Conservation (phyloP, 2,329 filamentous ascomycete species). For the Paraconiothyrium sp. region DNA sequence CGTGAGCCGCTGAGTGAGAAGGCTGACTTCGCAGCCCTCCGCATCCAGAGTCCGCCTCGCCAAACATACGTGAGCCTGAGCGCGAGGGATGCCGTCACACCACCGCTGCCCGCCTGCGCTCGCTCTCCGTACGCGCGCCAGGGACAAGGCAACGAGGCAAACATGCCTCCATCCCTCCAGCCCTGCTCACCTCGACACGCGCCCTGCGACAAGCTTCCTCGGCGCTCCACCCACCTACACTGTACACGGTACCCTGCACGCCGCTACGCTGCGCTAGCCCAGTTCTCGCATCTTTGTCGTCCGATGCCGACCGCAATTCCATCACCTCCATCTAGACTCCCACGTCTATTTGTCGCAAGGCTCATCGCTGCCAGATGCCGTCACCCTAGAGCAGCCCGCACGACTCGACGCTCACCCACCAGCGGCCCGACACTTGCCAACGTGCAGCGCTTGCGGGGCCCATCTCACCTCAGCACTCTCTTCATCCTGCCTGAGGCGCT, state of each 20-base stretch:
- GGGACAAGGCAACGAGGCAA: conserved; percentile 17
- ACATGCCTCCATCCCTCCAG: neutral
- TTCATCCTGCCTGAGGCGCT: conserved; percentile 25
- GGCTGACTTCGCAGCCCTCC: conserved; percentile 20
- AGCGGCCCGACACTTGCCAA: neutral
- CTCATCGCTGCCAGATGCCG: neutral
- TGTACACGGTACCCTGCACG: neutral
- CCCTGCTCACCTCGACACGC: neutral
- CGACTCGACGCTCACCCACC: neutral
- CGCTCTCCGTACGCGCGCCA: neutral
- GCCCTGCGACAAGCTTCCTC: conserved; percentile 6
- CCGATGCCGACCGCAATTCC: neutral
- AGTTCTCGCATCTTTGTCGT: neutral
- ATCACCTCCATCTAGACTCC: neutral
- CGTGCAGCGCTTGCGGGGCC: conserved; percentile 7
- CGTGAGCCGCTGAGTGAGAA: conserved; percentile 19
- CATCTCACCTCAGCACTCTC: conserved; percentile 18
- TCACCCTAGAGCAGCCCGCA: neutral
- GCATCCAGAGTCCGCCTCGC: conserved; percentile 23
- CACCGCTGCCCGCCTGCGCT: neutral
- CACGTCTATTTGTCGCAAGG: neutral
- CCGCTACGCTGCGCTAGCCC: conserved; percentile 1
- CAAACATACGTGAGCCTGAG: conserved; percentile 1
- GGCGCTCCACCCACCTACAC: neutral
- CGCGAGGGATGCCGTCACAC: conserved; percentile 1